Evolutionary conservation across 208 protist genomes (phyloP), one percentile per base, ranked within the genome.

Genomic region (Leishmania major): DNA sequence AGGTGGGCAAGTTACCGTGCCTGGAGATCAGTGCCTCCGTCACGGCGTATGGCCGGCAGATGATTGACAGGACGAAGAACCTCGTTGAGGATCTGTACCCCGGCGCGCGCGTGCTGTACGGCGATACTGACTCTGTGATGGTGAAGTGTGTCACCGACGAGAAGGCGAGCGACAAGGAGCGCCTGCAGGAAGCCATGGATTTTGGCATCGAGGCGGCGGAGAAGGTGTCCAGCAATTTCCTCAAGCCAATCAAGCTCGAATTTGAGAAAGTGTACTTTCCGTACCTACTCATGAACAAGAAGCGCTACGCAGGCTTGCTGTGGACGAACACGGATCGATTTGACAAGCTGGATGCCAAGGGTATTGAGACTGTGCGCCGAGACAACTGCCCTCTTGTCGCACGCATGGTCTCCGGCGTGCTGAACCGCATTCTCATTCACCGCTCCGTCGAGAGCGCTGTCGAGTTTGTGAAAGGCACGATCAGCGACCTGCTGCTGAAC

Each of bases 211-310:
- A 87, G 81, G 99, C 99, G 0, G 98, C 99, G 1, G 92, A 97
- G n/a, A 78, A 88, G 28, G 97, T 95, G 43, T 96, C 94, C 17
- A 87, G 80, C 45, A 81, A 96, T 83, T 97, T 97, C 66, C 71
- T 95, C 55, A 88, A 93, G 31, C 99, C 99, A 17, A 99, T 99
- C 83, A 99, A 98, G 80, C 94, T 99, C 31, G 99, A 99, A 87
- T 99, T 99, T 85, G 99, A 99, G 88, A 99, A 99, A 91, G 98
- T 99, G 19, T 99, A 99, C 91, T 99, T 99, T 81, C 99, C 99
- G 11, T 99, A 99, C 86, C 90, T 99, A 43, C 93, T 99, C 25
- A 99, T 99, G 92, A 99, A 98, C 84, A 99, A 99, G 92, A 99
- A 99, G 95, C 94, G 99, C 10, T 99, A 99, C 90, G 99, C 99